phyloP scores from a whole-genome alignment of 2,329 filamentous ascomycete genomes.

The Paracorniculantispora psalliotae region DNA sequence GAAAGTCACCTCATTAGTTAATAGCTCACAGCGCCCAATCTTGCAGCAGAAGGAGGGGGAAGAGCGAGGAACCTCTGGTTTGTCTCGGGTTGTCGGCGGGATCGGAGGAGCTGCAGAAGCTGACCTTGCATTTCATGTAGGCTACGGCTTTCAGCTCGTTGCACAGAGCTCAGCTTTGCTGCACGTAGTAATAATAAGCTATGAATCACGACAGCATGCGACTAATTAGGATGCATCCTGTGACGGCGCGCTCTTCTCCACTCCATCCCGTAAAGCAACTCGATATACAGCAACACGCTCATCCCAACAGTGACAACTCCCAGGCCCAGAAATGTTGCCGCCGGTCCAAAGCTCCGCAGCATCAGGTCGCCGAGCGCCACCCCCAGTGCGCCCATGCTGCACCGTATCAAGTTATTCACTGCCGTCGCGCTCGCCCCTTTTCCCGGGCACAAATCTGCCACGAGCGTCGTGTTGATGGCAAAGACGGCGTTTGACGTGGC shows the following conservation, averaged over 20 bases:
- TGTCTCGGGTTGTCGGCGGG: slow-evolving; percentile 6
- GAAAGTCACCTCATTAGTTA: not conserved
- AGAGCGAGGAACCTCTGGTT: no score
- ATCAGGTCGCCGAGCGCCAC: not conserved
- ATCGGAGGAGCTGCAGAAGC: not conserved
- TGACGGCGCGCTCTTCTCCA: not conserved
- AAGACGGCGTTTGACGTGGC: not conserved
- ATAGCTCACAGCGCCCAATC: not conserved
- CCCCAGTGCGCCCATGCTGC: not conserved
- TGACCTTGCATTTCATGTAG: no score
- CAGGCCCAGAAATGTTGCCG: slow-evolving; percentile 8
- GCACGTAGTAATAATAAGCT: no score
- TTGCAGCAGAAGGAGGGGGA: not conserved
- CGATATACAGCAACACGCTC: not conserved
- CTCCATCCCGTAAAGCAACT: not conserved
- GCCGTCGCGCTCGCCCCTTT: not conserved
- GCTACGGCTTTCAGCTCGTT: no score
- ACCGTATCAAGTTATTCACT: not conserved
- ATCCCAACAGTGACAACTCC: slow-evolving; percentile 1
- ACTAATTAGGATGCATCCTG: no score
- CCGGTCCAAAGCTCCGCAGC: not conserved
- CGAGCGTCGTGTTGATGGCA: not conserved
- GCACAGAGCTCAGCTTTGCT: no score
- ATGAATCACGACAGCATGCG: no score
- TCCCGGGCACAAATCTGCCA: not conserved